phyloP scores from a whole-genome alignment of 2,329 filamentous ascomycete species.

The Sporothrix schenckii region DNA sequence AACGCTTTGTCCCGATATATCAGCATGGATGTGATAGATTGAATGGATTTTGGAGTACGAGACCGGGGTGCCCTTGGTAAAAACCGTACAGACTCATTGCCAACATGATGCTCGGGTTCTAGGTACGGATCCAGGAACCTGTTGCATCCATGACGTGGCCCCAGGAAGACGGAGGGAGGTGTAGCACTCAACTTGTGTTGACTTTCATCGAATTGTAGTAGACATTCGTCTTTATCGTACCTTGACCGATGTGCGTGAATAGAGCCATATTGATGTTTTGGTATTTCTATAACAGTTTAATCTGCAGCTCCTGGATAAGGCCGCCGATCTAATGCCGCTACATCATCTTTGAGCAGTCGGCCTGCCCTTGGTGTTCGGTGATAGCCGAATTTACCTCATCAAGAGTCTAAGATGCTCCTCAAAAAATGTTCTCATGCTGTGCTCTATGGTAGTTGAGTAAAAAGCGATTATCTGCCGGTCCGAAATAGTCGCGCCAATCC shows the following conservation, averaged over 20 bases:
- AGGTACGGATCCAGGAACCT: too few species aligned
- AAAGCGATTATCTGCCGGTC: neutral
- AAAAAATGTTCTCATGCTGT: neutral
- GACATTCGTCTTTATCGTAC: neutral
- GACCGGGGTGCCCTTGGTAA: too few species aligned
- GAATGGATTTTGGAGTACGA: too few species aligned
- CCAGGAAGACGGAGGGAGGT: too few species aligned
- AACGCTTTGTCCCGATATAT: too few species aligned
- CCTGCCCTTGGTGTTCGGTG: too few species aligned
- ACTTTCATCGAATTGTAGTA: too few species aligned
- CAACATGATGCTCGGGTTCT: too few species aligned
- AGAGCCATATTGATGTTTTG: neutral
- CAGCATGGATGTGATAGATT: too few species aligned
- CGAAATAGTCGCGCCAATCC: neutral
- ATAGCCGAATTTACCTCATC: neutral
- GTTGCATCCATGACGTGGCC: too few species aligned
- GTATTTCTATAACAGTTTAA: neutral
- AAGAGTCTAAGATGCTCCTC: neutral
- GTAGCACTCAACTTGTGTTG: too few species aligned
- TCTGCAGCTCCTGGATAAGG: neutral
- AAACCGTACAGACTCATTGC: too few species aligned
- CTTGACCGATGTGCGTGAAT: neutral
- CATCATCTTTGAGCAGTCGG: neutral
- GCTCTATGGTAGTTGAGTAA: neutral
- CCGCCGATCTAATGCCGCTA: neutral